Evolutionary conservation across 371 early-diverging fungal species (phyloP).

Genomic region (Nematocida sp.): DNA sequence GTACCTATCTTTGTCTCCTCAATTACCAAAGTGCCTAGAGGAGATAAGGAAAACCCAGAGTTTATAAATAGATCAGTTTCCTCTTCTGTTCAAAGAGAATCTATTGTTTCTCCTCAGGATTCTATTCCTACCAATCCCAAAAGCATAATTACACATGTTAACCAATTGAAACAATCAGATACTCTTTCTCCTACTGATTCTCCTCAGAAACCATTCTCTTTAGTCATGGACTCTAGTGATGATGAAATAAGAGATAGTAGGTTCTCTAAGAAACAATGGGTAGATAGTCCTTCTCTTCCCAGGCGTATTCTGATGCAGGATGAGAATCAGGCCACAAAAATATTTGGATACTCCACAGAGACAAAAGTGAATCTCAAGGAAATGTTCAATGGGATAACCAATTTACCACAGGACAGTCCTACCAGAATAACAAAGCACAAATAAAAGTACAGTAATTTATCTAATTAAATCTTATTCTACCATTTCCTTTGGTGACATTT

Average conservation of each 20-base stretch:
- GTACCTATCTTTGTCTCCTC: no score
- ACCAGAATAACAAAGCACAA: slow-evolving; percentile 7
- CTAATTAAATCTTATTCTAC: no score
- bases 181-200: no score
- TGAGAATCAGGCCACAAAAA: slow-evolving; percentile 45
- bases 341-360: slow-evolving; percentile 38
- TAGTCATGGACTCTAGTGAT: slow-evolving; percentile 40
- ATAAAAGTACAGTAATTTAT: neutral
- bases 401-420: slow-evolving; percentile 43
- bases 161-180: neutral
- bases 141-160: neutral
- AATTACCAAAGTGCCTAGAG: no score
- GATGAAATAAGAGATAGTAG: slow-evolving; percentile 13
- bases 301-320: slow-evolving; percentile 34
- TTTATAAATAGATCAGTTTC: no score
- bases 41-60: no score
- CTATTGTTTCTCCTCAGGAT: no score
- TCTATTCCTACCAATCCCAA: neutral
- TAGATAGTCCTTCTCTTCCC: slow-evolving; percentile 46
- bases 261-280: slow-evolving; percentile 38
- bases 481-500: no score
- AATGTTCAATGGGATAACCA: slow-evolving; percentile 33
- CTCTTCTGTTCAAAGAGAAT: no score
- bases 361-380: slow-evolving; percentile 51
- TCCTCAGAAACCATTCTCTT: neutral